Percentiles rank a stretch among this genome's conserved stretches.
Conservation (phyloP, 441 rosid species). For the Gossypium lobatum region DNA sequence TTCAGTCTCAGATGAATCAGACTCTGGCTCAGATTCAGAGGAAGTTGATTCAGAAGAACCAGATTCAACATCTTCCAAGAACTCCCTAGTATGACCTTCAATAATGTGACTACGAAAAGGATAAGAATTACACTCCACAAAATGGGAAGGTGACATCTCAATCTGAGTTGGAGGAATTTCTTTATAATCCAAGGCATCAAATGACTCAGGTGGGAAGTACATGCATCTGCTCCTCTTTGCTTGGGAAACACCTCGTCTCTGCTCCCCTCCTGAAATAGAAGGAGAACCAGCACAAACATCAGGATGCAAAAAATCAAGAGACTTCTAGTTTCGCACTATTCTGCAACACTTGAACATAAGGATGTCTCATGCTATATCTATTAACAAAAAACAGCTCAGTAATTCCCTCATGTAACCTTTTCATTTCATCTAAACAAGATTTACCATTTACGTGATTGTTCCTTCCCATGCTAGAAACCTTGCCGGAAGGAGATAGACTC, state of each 20-base stretch:
- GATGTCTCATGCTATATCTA: constrained; percentile 17
- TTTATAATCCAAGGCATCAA: constrained; percentile 49
- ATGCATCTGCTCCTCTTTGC: constrained; percentile 57
- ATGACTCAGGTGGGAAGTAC: constrained; percentile 44
- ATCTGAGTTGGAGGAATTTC: constrained; percentile 36
- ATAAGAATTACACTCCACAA: constrained; percentile 36
- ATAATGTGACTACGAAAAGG: constrained; percentile 35
- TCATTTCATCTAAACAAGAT: constrained; percentile 22
- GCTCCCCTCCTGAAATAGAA: constrained; percentile 54
- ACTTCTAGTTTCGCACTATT: constrained; percentile 16
- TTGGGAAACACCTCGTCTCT: constrained; percentile 34
- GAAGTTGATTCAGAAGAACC: constrained; percentile 20
- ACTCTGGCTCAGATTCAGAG: constrained; percentile 57
- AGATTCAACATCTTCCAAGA: constrained; percentile 48
- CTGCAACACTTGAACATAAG: constrained; percentile 18
- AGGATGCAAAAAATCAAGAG: constrained; percentile 19
- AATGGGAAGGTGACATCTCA: constrained; percentile 38
- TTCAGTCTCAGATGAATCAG: constrained; percentile 83
- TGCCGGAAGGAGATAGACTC: constrained; percentile 39
- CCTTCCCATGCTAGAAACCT: constrained; percentile 43
- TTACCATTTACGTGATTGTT: constrained; percentile 50
- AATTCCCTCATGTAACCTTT: constrained; percentile 14
- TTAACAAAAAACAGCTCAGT: constrained; percentile 13
- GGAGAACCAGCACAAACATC: constrained; percentile 24
- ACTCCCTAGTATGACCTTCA: constrained; percentile 49